Percentiles rank a stretch among this genome's conserved stretches.
Evolutionary conservation across 2,329 filamentous ascomycete species (phyloP).

Genomic region (Clonostachys rosea): DNA sequence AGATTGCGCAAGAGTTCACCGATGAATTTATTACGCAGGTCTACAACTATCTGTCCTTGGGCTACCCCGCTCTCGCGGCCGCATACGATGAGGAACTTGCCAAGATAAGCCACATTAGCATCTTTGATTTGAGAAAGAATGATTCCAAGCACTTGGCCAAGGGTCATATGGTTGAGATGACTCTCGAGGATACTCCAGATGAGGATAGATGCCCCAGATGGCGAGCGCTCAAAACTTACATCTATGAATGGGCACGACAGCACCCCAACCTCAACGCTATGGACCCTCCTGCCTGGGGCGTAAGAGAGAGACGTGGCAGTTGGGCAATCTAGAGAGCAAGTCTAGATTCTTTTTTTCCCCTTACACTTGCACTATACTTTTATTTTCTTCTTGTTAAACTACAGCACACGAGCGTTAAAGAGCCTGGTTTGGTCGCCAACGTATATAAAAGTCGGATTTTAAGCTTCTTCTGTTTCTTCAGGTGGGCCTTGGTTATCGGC

Average conservation of each 20-base stretch:
- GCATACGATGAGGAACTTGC: constrained; percentile 81
- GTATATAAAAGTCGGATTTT: too few species aligned
- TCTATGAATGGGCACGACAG: constrained; percentile 85
- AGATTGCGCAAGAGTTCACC: constrained; percentile 64
- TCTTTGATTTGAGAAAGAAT: constrained; percentile 66
- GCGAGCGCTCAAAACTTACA: constrained; percentile 79
- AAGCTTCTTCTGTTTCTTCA: too few species aligned
- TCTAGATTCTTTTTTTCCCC: not conserved
- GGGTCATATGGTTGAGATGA: constrained; percentile 67
- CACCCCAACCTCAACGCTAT: constrained; percentile 68
- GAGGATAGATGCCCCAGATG: constrained; percentile 65
- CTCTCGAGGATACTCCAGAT: constrained; percentile 31
- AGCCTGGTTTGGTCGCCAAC: too few species aligned
- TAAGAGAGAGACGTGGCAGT: constrained; percentile 61
- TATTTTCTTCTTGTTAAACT: not conserved
- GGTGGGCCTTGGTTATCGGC: too few species aligned
- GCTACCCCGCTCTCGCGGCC: constrained; percentile 81
- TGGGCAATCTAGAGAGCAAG: constrained; percentile 56
- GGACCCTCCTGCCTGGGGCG: constrained; percentile 61
- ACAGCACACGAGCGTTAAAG: too few species aligned
- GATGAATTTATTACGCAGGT: constrained; percentile 90
- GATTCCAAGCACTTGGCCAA: constrained; percentile 58
- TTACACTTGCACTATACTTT: not conserved
- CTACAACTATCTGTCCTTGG: constrained; percentile 92
- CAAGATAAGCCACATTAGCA: constrained; percentile 68